These are phyloP conservation scores for Chrysanthemum lavandulifolium DNA, from an alignment of 129 eudicot genomes.

Conservation along the genomic window DNA sequence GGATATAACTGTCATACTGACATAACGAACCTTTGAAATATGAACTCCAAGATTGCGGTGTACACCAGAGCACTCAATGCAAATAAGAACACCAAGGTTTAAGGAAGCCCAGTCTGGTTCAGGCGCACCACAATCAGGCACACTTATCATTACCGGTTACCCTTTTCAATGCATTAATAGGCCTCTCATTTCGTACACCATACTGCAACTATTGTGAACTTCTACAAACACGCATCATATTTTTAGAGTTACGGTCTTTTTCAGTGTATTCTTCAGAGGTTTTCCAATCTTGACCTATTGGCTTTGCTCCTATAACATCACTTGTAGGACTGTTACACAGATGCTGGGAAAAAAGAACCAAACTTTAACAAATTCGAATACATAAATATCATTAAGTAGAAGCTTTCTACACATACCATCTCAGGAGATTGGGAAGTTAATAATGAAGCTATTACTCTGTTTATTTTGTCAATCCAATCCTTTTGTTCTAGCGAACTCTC, in stretches of 20 bases:
- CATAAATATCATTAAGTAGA: neutral
- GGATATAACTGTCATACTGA: neutral
- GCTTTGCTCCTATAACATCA: slow-evolving; percentile 47
- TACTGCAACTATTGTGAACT: slow-evolving; percentile 57
- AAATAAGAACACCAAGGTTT: slow-evolving; percentile 87
- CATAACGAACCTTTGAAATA: slow-evolving; percentile 72
- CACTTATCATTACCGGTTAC: slow-evolving; percentile 86
- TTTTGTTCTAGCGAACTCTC: slow-evolving; percentile 77
- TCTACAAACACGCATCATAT: slow-evolving; percentile 52
- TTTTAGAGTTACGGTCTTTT: slow-evolving; percentile 44
- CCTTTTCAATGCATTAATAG: slow-evolving; percentile 50
- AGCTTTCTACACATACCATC: slow-evolving; percentile 41
- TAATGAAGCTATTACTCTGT: slow-evolving; percentile 84
- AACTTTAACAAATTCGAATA: neutral
- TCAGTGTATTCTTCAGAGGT: slow-evolving; percentile 38
- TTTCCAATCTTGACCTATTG: slow-evolving; percentile 41
- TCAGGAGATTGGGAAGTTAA: slow-evolving; percentile 74
- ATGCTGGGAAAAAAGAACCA: slow-evolving; percentile 30
- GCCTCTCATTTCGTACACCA: slow-evolving; percentile 54
- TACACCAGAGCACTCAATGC: slow-evolving; percentile 95
- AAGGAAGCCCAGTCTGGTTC: slow-evolving; percentile 98
- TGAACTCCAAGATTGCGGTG: slow-evolving; percentile 98
- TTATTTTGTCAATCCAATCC: slow-evolving; percentile 96
- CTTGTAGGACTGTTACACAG: slow-evolving; percentile 55
- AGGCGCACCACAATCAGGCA: slow-evolving; percentile 93